A percentile compares a stretch with the other conserved stretches of the same genome.
These are phyloP conservation scores for Circinella minor DNA, from an alignment of 371 early-diverging fungal species.

Conservation along the genomic window DNA sequence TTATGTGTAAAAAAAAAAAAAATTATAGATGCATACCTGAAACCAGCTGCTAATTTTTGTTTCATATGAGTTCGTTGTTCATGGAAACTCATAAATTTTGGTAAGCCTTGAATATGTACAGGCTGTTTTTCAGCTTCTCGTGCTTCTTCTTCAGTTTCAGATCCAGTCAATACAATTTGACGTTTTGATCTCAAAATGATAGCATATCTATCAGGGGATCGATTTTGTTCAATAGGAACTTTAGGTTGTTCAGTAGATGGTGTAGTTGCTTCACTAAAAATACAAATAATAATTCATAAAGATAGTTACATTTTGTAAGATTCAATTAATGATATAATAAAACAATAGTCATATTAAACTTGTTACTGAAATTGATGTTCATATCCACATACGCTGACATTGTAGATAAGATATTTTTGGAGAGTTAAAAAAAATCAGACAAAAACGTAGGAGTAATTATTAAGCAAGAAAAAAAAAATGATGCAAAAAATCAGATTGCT, in stretches of 20 bases:
- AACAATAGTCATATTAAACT: no score
- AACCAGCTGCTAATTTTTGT: conserved; percentile 62
- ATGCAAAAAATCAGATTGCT: neutral
- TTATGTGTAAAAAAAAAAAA: no score
- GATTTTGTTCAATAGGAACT: conserved; percentile 10
- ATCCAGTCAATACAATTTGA: conserved; percentile 43
- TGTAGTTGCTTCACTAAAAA: neutral
- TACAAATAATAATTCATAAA: neutral
- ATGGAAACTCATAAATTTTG: conserved; percentile 36
- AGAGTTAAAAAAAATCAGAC: neutral
- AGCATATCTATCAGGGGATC: conserved; percentile 18
- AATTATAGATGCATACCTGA: conserved; percentile 25
- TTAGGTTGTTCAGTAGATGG: neutral
- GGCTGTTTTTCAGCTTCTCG: conserved; percentile 41
- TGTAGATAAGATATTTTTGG: no score
- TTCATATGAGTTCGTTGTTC: conserved; percentile 63
- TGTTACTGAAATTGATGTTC: no score
- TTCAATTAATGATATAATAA: no score
- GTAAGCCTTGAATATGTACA: conserved; percentile 44
- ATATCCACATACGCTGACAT: no score
- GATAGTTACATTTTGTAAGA: no score
- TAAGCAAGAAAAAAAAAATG: neutral
- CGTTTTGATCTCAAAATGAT: conserved; percentile 36
- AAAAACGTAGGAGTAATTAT: neutral
- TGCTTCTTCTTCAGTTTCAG: conserved; percentile 54